Conservation (phyloP, 106 monocot genomes). For the Dioscorea alata region DNA sequence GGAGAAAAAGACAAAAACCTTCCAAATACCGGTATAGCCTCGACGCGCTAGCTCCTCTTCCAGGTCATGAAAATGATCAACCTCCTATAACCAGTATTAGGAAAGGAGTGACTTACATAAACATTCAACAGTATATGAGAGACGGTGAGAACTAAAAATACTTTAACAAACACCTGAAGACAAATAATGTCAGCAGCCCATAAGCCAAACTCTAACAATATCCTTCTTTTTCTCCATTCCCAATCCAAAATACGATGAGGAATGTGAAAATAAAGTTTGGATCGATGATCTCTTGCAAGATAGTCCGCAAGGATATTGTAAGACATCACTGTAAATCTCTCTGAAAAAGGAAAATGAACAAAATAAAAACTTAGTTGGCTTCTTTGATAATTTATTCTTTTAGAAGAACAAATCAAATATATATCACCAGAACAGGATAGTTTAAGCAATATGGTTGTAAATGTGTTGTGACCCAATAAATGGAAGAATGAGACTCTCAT, state of each 20-base stretch:
- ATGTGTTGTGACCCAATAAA: background rate
- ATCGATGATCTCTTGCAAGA: constrained; percentile 66
- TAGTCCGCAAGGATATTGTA: constrained; percentile 99
- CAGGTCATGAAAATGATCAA: constrained; percentile 77
- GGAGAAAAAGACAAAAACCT: constrained; percentile 31
- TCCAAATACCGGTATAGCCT: constrained; percentile 91
- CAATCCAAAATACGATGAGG: constrained; percentile 64
- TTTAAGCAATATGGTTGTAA: background rate
- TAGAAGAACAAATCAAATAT: background rate
- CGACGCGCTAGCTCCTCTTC: constrained; percentile 43
- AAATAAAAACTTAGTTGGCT: constrained; percentile 1
- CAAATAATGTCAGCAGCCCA: constrained; percentile 96
- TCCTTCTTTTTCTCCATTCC: constrained; percentile 82
- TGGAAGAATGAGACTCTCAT: background rate
- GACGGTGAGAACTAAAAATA: background rate
- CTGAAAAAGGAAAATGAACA: constrained; percentile 27
- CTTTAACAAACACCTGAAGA: constrained; percentile 64
- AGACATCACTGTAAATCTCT: constrained; percentile 70
- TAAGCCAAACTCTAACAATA: constrained; percentile 75
- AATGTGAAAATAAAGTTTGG: constrained; percentile 75
- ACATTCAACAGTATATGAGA: background rate
- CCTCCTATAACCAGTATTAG: constrained; percentile 55
- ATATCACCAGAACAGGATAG: background rate
- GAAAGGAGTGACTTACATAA: background rate
- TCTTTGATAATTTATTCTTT: background rate